Conservation (phyloP, 2,329 filamentous ascomycete species). For the Penicillium digitatum region DNA sequence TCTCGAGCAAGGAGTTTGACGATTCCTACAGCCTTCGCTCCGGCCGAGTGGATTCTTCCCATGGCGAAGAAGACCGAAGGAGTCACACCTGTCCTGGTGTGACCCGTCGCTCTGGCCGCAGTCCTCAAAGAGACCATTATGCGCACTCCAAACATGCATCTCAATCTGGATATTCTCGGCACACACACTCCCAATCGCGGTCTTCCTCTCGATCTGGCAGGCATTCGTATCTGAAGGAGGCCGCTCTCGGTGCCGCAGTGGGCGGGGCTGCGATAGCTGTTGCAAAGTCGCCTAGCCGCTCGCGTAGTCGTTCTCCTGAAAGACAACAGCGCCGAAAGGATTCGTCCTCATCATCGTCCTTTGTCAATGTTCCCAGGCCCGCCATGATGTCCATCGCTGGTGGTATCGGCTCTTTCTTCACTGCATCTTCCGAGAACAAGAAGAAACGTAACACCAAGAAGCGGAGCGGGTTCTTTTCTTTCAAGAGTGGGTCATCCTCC, state of each 20-base stretch:
- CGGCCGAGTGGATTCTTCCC: conserved; percentile 39
- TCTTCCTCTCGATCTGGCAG: conserved; percentile 30
- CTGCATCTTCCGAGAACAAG: conserved; percentile 54
- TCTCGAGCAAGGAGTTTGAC: conserved; percentile 54
- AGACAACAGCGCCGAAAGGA: conserved; percentile 31
- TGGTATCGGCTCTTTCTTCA: conserved; percentile 62
- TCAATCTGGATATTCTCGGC: conserved; percentile 24
- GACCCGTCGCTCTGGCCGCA: conserved; percentile 27
- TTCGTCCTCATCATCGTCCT: conserved; percentile 57
- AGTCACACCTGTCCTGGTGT: conserved; percentile 46
- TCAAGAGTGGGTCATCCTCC: conserved; percentile 59
- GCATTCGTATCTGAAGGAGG: conserved; percentile 32
- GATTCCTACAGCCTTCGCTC: conserved; percentile 59
- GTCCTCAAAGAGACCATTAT: conserved; percentile 36
- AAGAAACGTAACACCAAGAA: conserved; percentile 47
- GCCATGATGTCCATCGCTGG: conserved; percentile 49
- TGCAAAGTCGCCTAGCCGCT: conserved; percentile 23
- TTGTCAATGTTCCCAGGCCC: conserved; percentile 62
- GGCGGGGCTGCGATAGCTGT: conserved; percentile 28
- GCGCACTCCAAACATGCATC: conserved; percentile 23
- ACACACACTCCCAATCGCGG: conserved; percentile 45
- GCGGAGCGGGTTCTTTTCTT: conserved; percentile 53
- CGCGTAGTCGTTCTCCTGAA: conserved; percentile 37
- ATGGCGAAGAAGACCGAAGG: conserved; percentile 34
- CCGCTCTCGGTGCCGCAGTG: conserved; percentile 38